phyloP scores from a whole-genome alignment of 495 filamentous ascomycete species.

The Hyaloscypha bicolor region DNA sequence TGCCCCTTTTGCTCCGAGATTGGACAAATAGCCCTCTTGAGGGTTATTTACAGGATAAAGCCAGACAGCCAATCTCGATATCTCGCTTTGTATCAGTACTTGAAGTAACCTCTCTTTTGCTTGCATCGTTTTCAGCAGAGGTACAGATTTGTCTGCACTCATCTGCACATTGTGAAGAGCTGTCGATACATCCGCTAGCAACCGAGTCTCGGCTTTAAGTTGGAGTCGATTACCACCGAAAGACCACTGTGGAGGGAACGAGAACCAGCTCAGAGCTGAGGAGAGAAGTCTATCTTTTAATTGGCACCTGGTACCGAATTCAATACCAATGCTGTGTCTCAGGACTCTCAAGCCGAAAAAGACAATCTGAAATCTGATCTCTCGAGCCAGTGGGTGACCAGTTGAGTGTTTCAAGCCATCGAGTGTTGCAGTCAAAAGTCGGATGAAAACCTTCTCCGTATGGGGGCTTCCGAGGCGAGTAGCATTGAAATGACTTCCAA shows the following conservation, averaged over 20 bases:
- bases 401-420: slow-evolving; percentile 67
- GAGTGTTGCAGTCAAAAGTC: slow-evolving; percentile 75
- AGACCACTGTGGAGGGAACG: slow-evolving; percentile 81
- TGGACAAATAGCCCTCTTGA: slow-evolving; percentile 36
- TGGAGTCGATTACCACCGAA: slow-evolving; percentile 94
- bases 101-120: slow-evolving; percentile 79
- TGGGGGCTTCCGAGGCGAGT: slow-evolving; percentile 78
- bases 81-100: slow-evolving; percentile 81
- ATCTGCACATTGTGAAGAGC: slow-evolving; percentile 58
- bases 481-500: slow-evolving; percentile 92
- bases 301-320: slow-evolving; percentile 62
- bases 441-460: slow-evolving; percentile 76
- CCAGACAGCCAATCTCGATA: slow-evolving; percentile 84
- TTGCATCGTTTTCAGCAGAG: slow-evolving; percentile 65
- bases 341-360: slow-evolving; percentile 80
- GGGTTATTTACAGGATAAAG: slow-evolving; percentile 78
- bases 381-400: slow-evolving; percentile 83
- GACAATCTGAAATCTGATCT: slow-evolving; percentile 86
- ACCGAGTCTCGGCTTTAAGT: slow-evolving; percentile 84
- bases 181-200: slow-evolving; percentile 74
- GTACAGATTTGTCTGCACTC: slow-evolving; percentile 56
- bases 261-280: slow-evolving; percentile 87
- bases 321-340: slow-evolving; percentile 64
- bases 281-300: slow-evolving; percentile 88
- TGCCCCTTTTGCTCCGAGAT: slow-evolving; percentile 42